Conservation (phyloP, 1,139 yeast genomes). For the Suhomyces wounanorum region DNA sequence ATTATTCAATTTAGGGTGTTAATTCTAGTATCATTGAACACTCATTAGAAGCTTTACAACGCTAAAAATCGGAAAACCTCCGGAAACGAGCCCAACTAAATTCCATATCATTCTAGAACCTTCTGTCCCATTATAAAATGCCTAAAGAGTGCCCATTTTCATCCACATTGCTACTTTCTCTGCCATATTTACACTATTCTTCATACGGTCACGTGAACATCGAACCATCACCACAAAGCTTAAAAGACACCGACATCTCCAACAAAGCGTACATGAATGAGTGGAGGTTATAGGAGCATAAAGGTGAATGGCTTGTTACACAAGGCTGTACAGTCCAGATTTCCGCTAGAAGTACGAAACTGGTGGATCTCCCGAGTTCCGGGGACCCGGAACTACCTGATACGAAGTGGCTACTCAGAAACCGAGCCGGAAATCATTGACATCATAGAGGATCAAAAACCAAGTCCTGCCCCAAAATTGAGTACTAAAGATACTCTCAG, state of each 20-base stretch:
- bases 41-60: too few species aligned
- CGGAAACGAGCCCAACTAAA: too few species aligned
- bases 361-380: neutral
- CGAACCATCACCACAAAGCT: neutral
- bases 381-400: neutral
- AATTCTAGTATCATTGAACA: too few species aligned
- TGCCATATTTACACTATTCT: too few species aligned
- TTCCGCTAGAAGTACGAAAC: neutral
- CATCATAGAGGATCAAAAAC: neutral
- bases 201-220: slow-evolving; percentile 1
- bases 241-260: neutral
- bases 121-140: too few species aligned
- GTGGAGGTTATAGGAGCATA: neutral
- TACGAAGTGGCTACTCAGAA: neutral
- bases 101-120: too few species aligned
- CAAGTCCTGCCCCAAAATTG: neutral
- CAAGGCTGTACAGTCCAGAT: neutral
- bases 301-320: neutral
- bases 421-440: neutral
- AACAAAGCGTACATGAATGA: neutral
- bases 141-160: too few species aligned
- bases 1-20: too few species aligned
- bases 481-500: slow-evolving; percentile 1
- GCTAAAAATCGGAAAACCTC: too few species aligned
- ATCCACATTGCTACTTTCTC: too few species aligned